Percentiles rank a stretch among this genome's conserved stretches.
phyloP scores from a whole-genome alignment of 2,329 filamentous ascomycete genomes.

The Ceratocystis colombiana region DNA sequence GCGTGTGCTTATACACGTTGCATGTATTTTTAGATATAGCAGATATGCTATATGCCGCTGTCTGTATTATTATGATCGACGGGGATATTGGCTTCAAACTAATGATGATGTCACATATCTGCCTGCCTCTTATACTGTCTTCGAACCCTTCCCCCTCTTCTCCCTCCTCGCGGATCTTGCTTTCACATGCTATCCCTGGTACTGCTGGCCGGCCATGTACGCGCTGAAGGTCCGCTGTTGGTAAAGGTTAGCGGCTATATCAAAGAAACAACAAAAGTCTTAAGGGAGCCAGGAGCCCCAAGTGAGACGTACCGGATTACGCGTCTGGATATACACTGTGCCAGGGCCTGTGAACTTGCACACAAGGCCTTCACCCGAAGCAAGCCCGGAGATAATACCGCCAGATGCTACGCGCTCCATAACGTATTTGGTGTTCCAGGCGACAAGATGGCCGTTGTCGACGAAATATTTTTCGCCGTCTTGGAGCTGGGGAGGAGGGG shows the following conservation, averaged over 20 bases:
- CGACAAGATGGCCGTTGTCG: conserved; percentile 86
- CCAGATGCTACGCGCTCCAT: conserved; percentile 84
- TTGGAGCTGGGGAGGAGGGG: conserved; percentile 36
- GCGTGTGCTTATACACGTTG: neutral
- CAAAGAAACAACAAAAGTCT: neutral
- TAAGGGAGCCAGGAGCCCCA: neutral
- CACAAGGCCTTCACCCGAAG: conserved; percentile 75
- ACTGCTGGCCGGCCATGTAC: conserved; percentile 42
- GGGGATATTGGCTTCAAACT: neutral
- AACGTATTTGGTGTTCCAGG: conserved; percentile 92
- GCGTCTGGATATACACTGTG: conserved; percentile 83
- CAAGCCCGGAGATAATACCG: conserved; percentile 79
- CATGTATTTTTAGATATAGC: neutral
- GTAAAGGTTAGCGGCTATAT: neutral
- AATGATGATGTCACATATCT: neutral
- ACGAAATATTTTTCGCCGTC: conserved; percentile 81
- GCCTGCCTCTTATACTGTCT: neutral
- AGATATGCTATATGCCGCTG: neutral
- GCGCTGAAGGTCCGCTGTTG: conserved; percentile 43
- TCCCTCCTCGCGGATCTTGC: neutral
- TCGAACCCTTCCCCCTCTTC: neutral
- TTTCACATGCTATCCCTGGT: conserved; percentile 28
- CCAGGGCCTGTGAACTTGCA: conserved; percentile 92
- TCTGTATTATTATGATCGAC: neutral
- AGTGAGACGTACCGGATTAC: conserved; percentile 56